Conservation (phyloP, 768 basidiomycete species). For the Pholiota molesta region DNA sequence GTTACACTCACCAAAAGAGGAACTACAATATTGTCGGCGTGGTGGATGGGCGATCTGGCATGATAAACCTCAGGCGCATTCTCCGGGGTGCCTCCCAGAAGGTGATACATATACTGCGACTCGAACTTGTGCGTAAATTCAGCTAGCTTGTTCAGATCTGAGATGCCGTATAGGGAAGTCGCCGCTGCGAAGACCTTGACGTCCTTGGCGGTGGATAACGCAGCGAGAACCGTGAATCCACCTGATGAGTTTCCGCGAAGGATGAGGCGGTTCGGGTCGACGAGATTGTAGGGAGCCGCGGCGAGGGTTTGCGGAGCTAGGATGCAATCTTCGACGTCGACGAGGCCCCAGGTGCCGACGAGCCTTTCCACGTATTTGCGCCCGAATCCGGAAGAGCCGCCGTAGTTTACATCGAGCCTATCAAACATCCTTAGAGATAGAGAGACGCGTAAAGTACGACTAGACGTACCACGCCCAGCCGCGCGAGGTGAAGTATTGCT, state of each 20-base stretch:
- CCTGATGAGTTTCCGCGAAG: slow-evolving; percentile 78
- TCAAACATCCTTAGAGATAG: neutral
- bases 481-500: slow-evolving; percentile 68
- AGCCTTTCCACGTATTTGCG: slow-evolving; percentile 67
- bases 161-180: slow-evolving; percentile 68
- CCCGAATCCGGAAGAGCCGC: slow-evolving; percentile 77
- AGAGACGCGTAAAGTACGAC: slow-evolving; percentile 11
- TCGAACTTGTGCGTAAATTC: slow-evolving; percentile 78
- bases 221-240: slow-evolving; percentile 67
- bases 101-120: slow-evolving; percentile 55
- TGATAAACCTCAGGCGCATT: slow-evolving; percentile 61
- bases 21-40: slow-evolving; percentile 57
- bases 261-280: slow-evolving; percentile 65
- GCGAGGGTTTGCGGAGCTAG: slow-evolving; percentile 55
- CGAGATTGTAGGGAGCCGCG: slow-evolving; percentile 46
- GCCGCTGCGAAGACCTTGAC: slow-evolving; percentile 61
- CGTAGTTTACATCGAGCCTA: slow-evolving; percentile 77
- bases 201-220: slow-evolving; percentile 41
- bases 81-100: slow-evolving; percentile 62
- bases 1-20: slow-evolving; percentile 9
- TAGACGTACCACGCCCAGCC: slow-evolving; percentile 67
- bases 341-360: slow-evolving; percentile 69
- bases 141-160: slow-evolving; percentile 58
- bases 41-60: slow-evolving; percentile 63
- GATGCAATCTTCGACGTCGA: slow-evolving; percentile 71